phyloP scores from a whole-genome alignment of 805 yeast species.

The Yamadazyma paraphyllophila region DNA sequence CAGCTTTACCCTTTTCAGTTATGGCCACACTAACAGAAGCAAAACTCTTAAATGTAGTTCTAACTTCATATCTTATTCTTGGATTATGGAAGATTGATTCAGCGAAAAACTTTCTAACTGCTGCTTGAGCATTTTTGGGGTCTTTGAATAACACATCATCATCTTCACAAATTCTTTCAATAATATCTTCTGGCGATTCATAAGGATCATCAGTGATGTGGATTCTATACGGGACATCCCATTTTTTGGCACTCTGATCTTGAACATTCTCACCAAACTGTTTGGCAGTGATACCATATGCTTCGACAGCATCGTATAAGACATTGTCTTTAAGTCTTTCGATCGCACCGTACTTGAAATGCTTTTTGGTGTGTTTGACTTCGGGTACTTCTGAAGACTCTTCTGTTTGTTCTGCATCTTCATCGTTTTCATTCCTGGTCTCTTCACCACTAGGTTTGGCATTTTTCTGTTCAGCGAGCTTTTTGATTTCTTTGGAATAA shows the following conservation, averaged over 20 bases:
- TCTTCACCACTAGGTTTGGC: background rate
- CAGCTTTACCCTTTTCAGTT: slow-evolving; percentile 69
- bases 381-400: slow-evolving; percentile 1
- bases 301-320: slow-evolving; percentile 61
- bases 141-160: slow-evolving; percentile 54
- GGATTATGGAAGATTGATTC: slow-evolving; percentile 83
- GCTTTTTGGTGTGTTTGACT: slow-evolving; percentile 41
- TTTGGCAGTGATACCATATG: slow-evolving; percentile 75
- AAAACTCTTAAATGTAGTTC: slow-evolving; percentile 58
- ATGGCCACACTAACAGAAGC: slow-evolving; percentile 70
- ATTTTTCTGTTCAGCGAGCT: slow-evolving; percentile 25
- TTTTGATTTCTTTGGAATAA: slow-evolving; percentile 59
- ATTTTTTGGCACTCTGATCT: slow-evolving; percentile 50
- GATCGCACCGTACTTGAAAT: slow-evolving; percentile 57
- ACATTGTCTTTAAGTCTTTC: slow-evolving; percentile 67
- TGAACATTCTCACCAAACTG: slow-evolving; percentile 80
- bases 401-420: slow-evolving; percentile 33
- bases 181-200: slow-evolving; percentile 58
- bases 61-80: slow-evolving; percentile 67
- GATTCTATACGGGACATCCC: slow-evolving; percentile 50
- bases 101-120: slow-evolving; percentile 71
- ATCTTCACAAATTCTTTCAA: slow-evolving; percentile 45
- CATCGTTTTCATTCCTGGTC: slow-evolving; percentile 14
- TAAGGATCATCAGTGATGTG: slow-evolving; percentile 70
- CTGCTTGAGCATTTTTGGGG: slow-evolving; percentile 60